Evolutionary conservation across 108 stramenopile genomes (phyloP).

Genomic region (Fragilaria radians): DNA sequence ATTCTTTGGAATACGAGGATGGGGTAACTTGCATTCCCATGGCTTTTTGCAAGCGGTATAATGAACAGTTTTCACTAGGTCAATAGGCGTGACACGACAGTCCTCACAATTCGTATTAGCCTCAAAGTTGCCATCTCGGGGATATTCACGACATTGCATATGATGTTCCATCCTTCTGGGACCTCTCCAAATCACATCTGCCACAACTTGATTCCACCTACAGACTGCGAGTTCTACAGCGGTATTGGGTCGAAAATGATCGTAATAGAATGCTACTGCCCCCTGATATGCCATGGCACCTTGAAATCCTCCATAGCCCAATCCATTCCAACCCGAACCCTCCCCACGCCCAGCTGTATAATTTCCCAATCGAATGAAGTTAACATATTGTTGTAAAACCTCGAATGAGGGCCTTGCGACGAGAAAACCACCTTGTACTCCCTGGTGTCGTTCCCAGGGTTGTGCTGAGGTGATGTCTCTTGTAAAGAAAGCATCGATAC

Average conservation of each 20-base stretch:
- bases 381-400: slow-evolving; percentile 39
- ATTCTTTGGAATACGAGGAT: slow-evolving; percentile 45
- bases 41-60: slow-evolving; percentile 76
- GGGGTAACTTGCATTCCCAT: slow-evolving; percentile 55
- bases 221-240: slow-evolving; percentile 49
- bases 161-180: slow-evolving; percentile 43
- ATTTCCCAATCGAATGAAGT: slow-evolving; percentile 51
- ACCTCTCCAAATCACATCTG: slow-evolving; percentile 45
- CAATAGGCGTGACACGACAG: slow-evolving; percentile 51
- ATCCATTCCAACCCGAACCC: slow-evolving; percentile 53
- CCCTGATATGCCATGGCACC: slow-evolving; percentile 81
- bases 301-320: slow-evolving; percentile 63
- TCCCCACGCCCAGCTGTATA: slow-evolving; percentile 44
- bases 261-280: slow-evolving; percentile 60
- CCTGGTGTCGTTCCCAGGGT: slow-evolving; percentile 39
- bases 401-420: slow-evolving; percentile 34
- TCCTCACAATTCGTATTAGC: slow-evolving; percentile 51
- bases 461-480: slow-evolving; percentile 48
- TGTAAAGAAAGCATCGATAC: slow-evolving; percentile 67
- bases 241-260: slow-evolving; percentile 40
- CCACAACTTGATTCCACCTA: slow-evolving; percentile 39
- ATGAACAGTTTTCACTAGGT: slow-evolving; percentile 47
- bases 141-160: slow-evolving; percentile 59
- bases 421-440: slow-evolving; percentile 65
- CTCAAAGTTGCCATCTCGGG: slow-evolving; percentile 39